Evolutionary conservation across 2,329 filamentous ascomycete genomes (phyloP).

Genomic region (Lachnum nothofagi): DNA sequence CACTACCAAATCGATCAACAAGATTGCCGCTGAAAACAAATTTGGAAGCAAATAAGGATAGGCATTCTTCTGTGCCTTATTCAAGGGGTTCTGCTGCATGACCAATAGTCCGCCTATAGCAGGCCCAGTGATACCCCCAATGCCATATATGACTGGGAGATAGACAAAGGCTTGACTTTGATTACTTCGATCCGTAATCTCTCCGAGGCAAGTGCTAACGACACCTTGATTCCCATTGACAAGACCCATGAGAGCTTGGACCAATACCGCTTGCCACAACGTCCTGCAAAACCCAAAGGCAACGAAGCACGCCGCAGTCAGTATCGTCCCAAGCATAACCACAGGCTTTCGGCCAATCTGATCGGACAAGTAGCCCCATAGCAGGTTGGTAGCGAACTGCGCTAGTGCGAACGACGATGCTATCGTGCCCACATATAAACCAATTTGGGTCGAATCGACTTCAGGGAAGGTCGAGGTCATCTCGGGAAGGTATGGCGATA

Average conservation of each 20-base stretch:
- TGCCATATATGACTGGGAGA: constrained; percentile 89
- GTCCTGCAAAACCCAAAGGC: constrained; percentile 81
- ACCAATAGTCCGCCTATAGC: constrained; percentile 84
- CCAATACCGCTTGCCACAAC: constrained; percentile 77
- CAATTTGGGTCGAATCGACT: constrained; percentile 64
- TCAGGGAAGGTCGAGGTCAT: constrained; percentile 86
- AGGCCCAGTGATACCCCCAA: constrained; percentile 89
- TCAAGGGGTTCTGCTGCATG: constrained; percentile 47
- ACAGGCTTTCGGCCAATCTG: constrained; percentile 75
- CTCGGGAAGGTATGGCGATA: constrained; percentile 86
- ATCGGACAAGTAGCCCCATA: constrained; percentile 84
- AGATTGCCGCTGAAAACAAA: constrained; percentile 65
- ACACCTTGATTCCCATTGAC: constrained; percentile 94
- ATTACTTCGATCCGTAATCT: constrained; percentile 91
- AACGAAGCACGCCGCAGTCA: constrained; percentile 75
- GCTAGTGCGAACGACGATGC: constrained; percentile 89
- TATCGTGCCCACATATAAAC: constrained; percentile 83
- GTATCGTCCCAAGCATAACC: constrained; percentile 73
- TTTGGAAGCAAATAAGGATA: constrained; percentile 88
- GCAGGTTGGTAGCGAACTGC: constrained; percentile 86
- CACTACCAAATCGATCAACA: constrained; percentile 67
- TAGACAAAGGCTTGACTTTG: constrained; percentile 92
- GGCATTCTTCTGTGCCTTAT: constrained; percentile 45
- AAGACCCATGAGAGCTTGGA: constrained; percentile 85
- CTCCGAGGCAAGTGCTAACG: constrained; percentile 87